Conservation (phyloP, 805 yeast species). For the Wickerhamomyces alni region DNA sequence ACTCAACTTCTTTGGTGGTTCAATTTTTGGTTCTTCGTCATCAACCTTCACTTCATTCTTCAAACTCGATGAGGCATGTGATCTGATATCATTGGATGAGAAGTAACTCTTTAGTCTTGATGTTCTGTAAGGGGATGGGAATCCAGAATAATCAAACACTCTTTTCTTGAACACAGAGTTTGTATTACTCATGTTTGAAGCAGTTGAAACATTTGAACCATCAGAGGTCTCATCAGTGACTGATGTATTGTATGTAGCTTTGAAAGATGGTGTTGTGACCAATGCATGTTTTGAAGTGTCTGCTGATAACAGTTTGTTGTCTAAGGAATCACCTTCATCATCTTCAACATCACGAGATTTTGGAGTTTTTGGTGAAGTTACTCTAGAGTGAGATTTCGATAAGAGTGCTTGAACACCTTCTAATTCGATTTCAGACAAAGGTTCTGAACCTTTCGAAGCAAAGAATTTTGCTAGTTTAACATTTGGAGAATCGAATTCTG, state of each 20-base stretch:
- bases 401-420: slow-evolving; percentile 73
- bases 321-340: slow-evolving; percentile 2
- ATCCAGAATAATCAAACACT: slow-evolving; percentile 31
- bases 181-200: slow-evolving; percentile 14
- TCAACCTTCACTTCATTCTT: not conserved
- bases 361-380: slow-evolving; percentile 15
- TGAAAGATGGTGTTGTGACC: slow-evolving; percentile 27
- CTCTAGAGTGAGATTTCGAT: slow-evolving; percentile 31
- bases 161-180: slow-evolving; percentile 23
- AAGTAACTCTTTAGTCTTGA: slow-evolving; percentile 21
- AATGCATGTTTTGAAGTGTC: slow-evolving; percentile 1
- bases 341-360: slow-evolving; percentile 5
- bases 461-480: slow-evolving; percentile 64
- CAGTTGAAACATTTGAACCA: slow-evolving; percentile 11
- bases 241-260: slow-evolving; percentile 25
- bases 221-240: slow-evolving; percentile 8
- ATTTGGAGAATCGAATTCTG: slow-evolving; percentile 38
- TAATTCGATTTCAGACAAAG: slow-evolving; percentile 66
- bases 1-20: slow-evolving; percentile 28
- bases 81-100: slow-evolving; percentile 4
- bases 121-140: slow-evolving; percentile 34
- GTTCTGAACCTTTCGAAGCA: slow-evolving; percentile 66
- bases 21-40: slow-evolving; percentile 3
- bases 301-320: slow-evolving; percentile 5
- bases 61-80: not conserved